Percentiles rank a stretch among this genome's conserved stretches.
Conservation (phyloP, 352 stramenopile species). For the Globisporangium paroecandrum region DNA sequence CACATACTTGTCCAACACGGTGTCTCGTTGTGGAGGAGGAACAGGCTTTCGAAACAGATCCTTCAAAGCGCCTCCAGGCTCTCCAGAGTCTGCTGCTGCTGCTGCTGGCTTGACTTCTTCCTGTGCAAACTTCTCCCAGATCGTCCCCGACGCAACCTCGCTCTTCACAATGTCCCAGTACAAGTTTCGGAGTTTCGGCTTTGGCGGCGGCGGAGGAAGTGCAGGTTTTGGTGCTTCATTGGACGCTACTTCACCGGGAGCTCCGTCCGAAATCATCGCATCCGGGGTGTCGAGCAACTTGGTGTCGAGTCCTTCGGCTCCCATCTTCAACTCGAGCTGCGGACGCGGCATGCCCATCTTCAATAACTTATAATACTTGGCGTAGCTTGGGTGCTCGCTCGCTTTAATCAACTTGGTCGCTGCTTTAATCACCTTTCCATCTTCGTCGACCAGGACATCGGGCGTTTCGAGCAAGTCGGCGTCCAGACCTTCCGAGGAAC, state of each 20-base stretch:
- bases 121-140: slow-evolving; percentile 64
- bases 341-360: slow-evolving; percentile 93
- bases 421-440: slow-evolving; percentile 35
- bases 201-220: slow-evolving; percentile 42
- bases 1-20: slow-evolving; percentile 62
- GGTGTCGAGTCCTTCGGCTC: slow-evolving; percentile 86
- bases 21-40: slow-evolving; percentile 24
- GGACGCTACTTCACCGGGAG: slow-evolving; percentile 14
- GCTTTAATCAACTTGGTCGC: slow-evolving; percentile 38
- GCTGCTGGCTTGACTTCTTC: slow-evolving; percentile 27
- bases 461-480: slow-evolving; percentile 49
- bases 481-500: slow-evolving; percentile 57
- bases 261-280: slow-evolving; percentile 56
- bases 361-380: slow-evolving; percentile 96
- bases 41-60: slow-evolving; percentile 28
- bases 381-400: slow-evolving; percentile 85
- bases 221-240: slow-evolving; percentile 29
- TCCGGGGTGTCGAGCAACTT: slow-evolving; percentile 86
- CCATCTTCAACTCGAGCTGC: slow-evolving; percentile 92
- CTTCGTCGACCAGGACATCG: slow-evolving; percentile 51
- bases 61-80: slow-evolving; percentile 21
- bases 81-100: slow-evolving; percentile 15
- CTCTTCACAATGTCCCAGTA: slow-evolving; percentile 80
- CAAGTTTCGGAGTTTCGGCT: slow-evolving; percentile 79
- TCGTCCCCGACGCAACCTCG: slow-evolving; percentile 55